Evolutionary conservation across 2,329 filamentous ascomycete species (phyloP).

Genomic region (Aureobasidium leucospermi): DNA sequence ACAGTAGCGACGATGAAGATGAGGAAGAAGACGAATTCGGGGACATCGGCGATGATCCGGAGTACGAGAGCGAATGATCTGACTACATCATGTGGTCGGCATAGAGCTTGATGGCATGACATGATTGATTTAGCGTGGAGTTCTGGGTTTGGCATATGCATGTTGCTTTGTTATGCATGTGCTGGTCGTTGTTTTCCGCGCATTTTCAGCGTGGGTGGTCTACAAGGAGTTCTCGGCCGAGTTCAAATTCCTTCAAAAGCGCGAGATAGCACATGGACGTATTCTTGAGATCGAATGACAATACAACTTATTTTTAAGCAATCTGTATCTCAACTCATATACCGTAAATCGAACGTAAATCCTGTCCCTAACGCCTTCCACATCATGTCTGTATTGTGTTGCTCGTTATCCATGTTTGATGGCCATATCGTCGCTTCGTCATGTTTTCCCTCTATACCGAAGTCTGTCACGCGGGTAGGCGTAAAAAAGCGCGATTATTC

Average conservation of each 20-base stretch:
- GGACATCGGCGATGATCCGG: slow-evolving; percentile 32
- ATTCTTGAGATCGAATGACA: neutral
- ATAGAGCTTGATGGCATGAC: neutral
- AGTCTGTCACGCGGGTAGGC: no score
- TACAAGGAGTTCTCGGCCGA: neutral
- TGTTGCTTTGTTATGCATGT: neutral
- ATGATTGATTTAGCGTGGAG: slow-evolving; percentile 12
- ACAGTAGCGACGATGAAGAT: slow-evolving; percentile 34
- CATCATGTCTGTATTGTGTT: neutral
- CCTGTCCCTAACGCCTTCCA: neutral
- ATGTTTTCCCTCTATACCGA: neutral
- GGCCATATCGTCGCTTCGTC: neutral
- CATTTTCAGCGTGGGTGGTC: neutral
- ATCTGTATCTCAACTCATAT: neutral
- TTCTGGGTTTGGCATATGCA: neutral
- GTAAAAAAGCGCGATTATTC: no score
- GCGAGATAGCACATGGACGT: neutral
- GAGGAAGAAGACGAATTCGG: slow-evolving; percentile 38
- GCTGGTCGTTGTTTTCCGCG: neutral
- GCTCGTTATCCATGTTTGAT: neutral
- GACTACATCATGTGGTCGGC: neutral
- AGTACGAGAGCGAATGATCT: slow-evolving; percentile 8
- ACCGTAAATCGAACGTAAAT: neutral
- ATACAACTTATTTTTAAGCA: neutral
- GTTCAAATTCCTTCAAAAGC: neutral